phyloP scores from a whole-genome alignment of 2,329 filamentous ascomycete genomes.

The Paramyrothecium sp. region DNA sequence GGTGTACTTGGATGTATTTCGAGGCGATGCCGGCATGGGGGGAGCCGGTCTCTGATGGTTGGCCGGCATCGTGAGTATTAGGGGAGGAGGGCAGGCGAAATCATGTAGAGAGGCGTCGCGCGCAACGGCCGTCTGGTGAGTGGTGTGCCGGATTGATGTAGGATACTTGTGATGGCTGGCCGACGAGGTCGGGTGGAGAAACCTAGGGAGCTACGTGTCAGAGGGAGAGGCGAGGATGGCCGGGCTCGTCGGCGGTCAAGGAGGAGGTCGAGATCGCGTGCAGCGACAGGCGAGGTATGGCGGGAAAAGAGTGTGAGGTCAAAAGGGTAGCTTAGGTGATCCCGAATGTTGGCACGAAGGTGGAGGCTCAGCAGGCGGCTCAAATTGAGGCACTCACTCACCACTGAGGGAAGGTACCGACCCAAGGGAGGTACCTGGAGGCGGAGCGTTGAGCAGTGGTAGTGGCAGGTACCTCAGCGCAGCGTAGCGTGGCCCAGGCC shows the following conservation, averaged over 20 bases:
- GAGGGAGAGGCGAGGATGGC: background rate
- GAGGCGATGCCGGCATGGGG: slow-evolving; percentile 50
- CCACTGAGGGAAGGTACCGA: background rate
- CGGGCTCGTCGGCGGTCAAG: background rate
- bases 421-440: background rate
- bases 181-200: slow-evolving; percentile 10
- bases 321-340: slow-evolving; percentile 7
- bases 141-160: slow-evolving; percentile 12
- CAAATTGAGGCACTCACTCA: slow-evolving; percentile 33
- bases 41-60: slow-evolving; percentile 50
- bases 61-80: slow-evolving; percentile 46
- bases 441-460: background rate
- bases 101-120: slow-evolving; percentile 34
- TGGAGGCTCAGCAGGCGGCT: slow-evolving; percentile 25
- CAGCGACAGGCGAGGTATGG: background rate
- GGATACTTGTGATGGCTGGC: slow-evolving; percentile 14
- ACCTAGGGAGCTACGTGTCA: background rate
- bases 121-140: slow-evolving; percentile 26
- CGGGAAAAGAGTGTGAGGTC: slow-evolving; percentile 9
- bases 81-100: slow-evolving; percentile 29
- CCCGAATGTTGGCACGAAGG: slow-evolving; percentile 9
- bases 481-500: slow-evolving; percentile 11
- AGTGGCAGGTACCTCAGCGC: background rate
- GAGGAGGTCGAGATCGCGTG: background rate
- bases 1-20: slow-evolving; percentile 58